These are phyloP conservation scores for Ceratocystis huliohia DNA, from an alignment of 2,329 filamentous ascomycete genomes.

Conservation along the genomic window DNA sequence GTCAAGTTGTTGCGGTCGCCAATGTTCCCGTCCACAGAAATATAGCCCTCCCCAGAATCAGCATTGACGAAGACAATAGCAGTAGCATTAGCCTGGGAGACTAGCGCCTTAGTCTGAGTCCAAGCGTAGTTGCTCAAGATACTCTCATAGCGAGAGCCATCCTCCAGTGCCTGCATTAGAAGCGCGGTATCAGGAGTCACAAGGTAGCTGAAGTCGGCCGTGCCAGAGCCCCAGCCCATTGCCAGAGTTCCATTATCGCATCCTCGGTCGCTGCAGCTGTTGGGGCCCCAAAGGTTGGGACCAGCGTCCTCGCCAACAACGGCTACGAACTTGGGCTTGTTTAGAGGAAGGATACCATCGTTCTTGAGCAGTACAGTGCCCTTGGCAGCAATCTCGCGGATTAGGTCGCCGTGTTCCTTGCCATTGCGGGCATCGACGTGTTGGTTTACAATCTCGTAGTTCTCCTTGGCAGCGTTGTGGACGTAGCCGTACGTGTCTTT, in stretches of 20 bases:
- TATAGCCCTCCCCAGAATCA: slow-evolving; percentile 75
- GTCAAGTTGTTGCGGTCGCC: slow-evolving; percentile 91
- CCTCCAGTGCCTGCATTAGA: slow-evolving; percentile 46
- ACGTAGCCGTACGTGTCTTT: slow-evolving; percentile 58
- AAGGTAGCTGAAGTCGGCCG: slow-evolving; percentile 61
- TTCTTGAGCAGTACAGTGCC: slow-evolving; percentile 89
- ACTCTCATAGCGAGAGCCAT: slow-evolving; percentile 50
- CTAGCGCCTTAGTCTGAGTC: slow-evolving; percentile 47
- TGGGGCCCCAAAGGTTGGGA: slow-evolving; percentile 59
- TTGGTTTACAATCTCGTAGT: slow-evolving; percentile 57
- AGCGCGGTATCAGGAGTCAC: slow-evolving; percentile 61
- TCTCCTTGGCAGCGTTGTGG: slow-evolving; percentile 49
- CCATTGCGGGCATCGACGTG: slow-evolving; percentile 72
- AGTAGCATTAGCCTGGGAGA: slow-evolving; percentile 50
- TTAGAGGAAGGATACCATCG: slow-evolving; percentile 59
- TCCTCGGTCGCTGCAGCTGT: slow-evolving; percentile 59
- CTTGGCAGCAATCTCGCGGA: slow-evolving; percentile 64
- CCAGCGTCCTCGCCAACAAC: slow-evolving; percentile 77
- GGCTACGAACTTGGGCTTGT: slow-evolving; percentile 60
- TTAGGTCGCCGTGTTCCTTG: slow-evolving; percentile 53
- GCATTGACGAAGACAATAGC: slow-evolving; percentile 85
- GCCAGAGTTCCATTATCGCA: slow-evolving; percentile 51
- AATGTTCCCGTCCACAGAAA: slow-evolving; percentile 66
- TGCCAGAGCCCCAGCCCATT: slow-evolving; percentile 71
- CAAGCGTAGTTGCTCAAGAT: slow-evolving; percentile 53